Evolutionary conservation across 179 eudicot species (phyloP).

Genomic region (Spergularia azorica): DNA sequence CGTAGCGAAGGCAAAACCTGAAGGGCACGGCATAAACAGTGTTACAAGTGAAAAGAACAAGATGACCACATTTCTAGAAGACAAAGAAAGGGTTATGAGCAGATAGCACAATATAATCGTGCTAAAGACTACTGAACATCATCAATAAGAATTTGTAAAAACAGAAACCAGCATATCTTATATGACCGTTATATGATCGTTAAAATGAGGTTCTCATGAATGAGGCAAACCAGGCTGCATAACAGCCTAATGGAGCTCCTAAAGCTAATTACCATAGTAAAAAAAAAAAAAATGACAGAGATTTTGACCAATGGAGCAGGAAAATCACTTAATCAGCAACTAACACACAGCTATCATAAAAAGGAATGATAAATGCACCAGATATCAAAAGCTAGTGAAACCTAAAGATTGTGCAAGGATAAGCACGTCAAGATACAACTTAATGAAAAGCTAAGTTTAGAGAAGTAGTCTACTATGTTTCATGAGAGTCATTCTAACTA

Average conservation of each 20-base stretch:
- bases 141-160: background rate
- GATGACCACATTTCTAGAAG: background rate
- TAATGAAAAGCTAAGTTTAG: background rate
- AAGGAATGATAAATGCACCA: background rate
- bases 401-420: background rate
- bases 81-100: background rate
- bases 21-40: background rate
- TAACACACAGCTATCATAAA: too few relatives aligned
- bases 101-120: background rate
- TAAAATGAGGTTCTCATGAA: background rate
- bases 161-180: background rate
- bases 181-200: background rate
- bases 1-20: constrained; percentile 68
- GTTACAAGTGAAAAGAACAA: background rate
- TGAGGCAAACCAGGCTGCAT: background rate
- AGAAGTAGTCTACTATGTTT: background rate
- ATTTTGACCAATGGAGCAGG: too few relatives aligned
- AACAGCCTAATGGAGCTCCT: background rate
- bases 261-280: background rate
- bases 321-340: too few relatives aligned
- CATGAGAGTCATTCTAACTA: background rate
- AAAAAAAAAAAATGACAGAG: background rate
- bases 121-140: background rate
- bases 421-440: background rate
- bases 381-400: background rate